Evolutionary conservation across 2,329 filamentous ascomycete genomes (phyloP).

Genomic region (Byssoonygena ceratinophila): DNA sequence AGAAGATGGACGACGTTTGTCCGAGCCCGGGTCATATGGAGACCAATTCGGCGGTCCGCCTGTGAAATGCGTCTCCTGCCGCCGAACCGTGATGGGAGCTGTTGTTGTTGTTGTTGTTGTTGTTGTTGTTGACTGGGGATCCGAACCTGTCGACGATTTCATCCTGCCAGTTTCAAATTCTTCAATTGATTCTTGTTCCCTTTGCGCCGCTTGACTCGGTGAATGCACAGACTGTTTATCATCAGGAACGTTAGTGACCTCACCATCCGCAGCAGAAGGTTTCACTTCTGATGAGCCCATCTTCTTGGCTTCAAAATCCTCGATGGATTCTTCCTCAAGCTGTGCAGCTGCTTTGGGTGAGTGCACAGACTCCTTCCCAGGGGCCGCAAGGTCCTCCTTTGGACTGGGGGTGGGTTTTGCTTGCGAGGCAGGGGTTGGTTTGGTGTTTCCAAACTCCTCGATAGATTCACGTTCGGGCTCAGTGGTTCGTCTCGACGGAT

Average conservation of each 20-base stretch:
- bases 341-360: constrained; percentile 8
- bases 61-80: constrained; percentile 11
- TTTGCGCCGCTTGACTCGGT: constrained; percentile 4
- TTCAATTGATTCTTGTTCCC: constrained; percentile 12
- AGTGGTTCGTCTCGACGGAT: neutral
- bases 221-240: constrained; percentile 11
- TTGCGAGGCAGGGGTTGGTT: neutral
- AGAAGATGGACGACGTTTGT: neutral
- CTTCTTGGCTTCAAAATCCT: constrained; percentile 17
- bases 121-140: constrained; percentile 7
- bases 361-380: neutral
- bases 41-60: constrained; percentile 23
- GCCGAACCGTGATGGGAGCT: neutral
- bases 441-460: constrained; percentile 7
- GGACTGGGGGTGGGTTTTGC: neutral
- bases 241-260: neutral
- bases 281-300: constrained; percentile 13
- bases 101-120: too few relatives aligned
- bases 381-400: neutral
- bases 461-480: constrained; percentile 7
- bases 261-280: neutral
- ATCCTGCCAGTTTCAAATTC: constrained; percentile 5
- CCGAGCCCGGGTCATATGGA: constrained; percentile 12
- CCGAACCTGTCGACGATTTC: constrained; percentile 17
- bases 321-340: constrained; percentile 12